Evolutionary conservation across 371 early-diverging fungal species (phyloP), one percentile per base, ranked within the genome.

Genomic region (Syncephalastrum sp.): DNA sequence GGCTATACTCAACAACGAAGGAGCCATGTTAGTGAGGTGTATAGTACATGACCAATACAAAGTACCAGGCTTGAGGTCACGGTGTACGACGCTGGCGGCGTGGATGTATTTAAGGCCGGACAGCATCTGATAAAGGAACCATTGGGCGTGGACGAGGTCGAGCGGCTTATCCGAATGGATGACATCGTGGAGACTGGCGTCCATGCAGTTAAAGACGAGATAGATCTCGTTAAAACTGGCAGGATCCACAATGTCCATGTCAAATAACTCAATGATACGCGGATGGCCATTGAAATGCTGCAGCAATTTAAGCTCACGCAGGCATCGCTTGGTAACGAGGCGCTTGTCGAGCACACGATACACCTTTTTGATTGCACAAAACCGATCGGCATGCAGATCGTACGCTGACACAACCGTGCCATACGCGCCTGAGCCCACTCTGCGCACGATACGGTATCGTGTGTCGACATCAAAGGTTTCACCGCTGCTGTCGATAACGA

Each of bases 21-120:
- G 24, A 49, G 14, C 6, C 3, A n/a, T 21, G 50, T 49, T 25
- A 49, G 24, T 1, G 15, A 48, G 6, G 7, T 8, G 19, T 24
- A n/a, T 14, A 6, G 21, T 4, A 6, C 4, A 17, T 46, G 25
- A 14, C 16, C 25, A 33, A 29, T 10, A 23, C 15, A 48, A 16
- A 3, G 24, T 54, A 68, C 69, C 65, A n/a, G 93, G 93, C 67
- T 93, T 93, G 60, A 93, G 68, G 61, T 93, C 93, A 46, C 93
- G 79, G 68, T 93, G 93, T 55, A 93, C 54, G 42, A 65, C 94
- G 56, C 91, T 87, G 1, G 93, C 92, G 13, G 87, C 84, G 63
- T 94, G 94, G 53, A 94, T 91, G 70, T 89, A 93, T 61, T 93
- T 92, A 38, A 94, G 74, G 14, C 92, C 94, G 29, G 90, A 85